Percentiles rank a stretch among this genome's conserved stretches.
These are phyloP conservation scores for Cordyceps fumosorosea DNA, from an alignment of 2,329 filamentous ascomycete species.

Conservation along the genomic window DNA sequence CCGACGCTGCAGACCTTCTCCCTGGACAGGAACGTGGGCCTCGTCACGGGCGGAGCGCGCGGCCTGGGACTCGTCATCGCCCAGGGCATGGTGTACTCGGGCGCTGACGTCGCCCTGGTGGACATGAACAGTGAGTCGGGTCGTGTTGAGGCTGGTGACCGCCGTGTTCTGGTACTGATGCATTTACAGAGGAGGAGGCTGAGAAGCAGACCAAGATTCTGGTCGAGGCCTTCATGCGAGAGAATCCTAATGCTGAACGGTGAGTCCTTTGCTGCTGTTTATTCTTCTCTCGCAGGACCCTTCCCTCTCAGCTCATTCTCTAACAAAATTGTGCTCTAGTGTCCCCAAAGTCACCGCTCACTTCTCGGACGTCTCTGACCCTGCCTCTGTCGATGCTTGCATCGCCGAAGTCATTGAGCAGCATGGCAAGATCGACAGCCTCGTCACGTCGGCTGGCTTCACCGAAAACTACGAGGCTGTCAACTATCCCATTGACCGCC, in stretches of 20 bases:
- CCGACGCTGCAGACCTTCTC: conserved; percentile 82
- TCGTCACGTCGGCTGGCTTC: conserved; percentile 95
- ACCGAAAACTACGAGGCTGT: conserved; percentile 93
- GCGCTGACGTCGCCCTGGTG: conserved; percentile 83
- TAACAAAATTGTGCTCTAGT: conserved; percentile 32
- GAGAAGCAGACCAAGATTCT: conserved; percentile 68
- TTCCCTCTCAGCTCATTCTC: background rate
- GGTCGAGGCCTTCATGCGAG: conserved; percentile 66
- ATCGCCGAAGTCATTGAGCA: conserved; percentile 50
- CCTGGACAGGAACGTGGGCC: conserved; percentile 71
- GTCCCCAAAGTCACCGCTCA: conserved; percentile 83
- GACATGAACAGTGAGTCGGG: conserved; percentile 74
- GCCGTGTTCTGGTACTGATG: conserved; percentile 14
- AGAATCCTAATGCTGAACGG: conserved; percentile 70
- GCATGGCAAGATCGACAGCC: conserved; percentile 80
- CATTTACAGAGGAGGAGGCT: conserved; percentile 71
- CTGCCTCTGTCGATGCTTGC: conserved; percentile 68
- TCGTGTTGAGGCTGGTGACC: background rate
- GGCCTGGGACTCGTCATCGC: conserved; percentile 89
- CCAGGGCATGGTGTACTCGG: conserved; percentile 82
- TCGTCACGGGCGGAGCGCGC: conserved; percentile 86
- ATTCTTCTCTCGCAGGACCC: background rate
- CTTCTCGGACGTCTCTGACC: conserved; percentile 78
- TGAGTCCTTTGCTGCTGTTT: conserved; percentile 28
- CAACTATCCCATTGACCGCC: conserved; percentile 81